Evolutionary conservation across 2,329 filamentous ascomycete genomes (phyloP).

Genomic region (Byssochlamys sp.): DNA sequence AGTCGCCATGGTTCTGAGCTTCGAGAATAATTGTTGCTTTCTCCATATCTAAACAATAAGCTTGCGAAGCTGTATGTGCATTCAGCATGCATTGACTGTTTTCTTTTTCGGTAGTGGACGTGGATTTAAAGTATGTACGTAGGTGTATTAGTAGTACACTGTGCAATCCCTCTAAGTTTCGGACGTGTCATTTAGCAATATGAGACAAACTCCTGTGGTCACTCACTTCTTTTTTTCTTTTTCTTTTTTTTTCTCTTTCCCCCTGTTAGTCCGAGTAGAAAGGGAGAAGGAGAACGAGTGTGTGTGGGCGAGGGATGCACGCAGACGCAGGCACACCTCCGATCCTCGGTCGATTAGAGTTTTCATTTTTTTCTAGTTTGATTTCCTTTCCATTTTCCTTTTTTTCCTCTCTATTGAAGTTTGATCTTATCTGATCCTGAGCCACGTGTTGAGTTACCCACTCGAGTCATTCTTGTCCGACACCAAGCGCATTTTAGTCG

Average conservation of each 20-base stretch:
- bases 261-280: not conserved
- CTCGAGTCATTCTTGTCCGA: not conserved
- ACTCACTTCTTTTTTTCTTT: not conserved
- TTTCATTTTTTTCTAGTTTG: not conserved
- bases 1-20: too few species aligned
- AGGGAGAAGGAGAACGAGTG: too few species aligned
- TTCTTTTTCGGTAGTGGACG: not conserved
- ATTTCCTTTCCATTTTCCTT: not conserved
- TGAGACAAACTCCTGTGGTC: not conserved
- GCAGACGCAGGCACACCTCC: not conserved
- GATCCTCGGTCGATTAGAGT: not conserved
- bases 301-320: not conserved
- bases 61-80: too few species aligned
- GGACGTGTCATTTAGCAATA: not conserved
- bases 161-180: not conserved
- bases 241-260: not conserved
- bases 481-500: not conserved
- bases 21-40: too few species aligned
- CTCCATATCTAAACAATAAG: too few species aligned
- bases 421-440: not conserved
- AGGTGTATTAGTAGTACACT: not conserved
- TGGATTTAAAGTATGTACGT: not conserved
- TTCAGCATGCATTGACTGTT: not conserved
- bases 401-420: not conserved
- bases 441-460: not conserved